Conservation (phyloP, 1,284 basidiomycete species). For the Cryptococcus sp. region DNA sequence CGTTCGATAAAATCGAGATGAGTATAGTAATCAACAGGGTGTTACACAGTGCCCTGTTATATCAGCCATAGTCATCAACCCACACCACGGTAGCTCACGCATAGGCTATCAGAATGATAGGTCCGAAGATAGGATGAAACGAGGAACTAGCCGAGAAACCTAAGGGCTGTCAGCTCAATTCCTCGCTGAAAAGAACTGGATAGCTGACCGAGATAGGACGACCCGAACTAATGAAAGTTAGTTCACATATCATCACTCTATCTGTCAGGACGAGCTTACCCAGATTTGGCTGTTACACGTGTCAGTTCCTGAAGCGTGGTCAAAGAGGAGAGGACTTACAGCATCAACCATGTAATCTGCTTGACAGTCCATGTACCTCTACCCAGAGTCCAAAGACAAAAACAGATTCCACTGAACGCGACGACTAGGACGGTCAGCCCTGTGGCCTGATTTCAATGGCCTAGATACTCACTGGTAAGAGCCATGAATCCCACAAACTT, state of each 20-base stretch:
- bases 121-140: slow-evolving; percentile 72
- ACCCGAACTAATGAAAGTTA: slow-evolving; percentile 29
- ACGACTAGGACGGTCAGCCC: slow-evolving; percentile 21
- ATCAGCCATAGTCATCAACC: not conserved
- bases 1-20: slow-evolving; percentile 80
- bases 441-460: not conserved
- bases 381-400: slow-evolving; percentile 76
- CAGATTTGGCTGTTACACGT: slow-evolving; percentile 31
- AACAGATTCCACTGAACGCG: slow-evolving; percentile 74
- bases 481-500: slow-evolving; percentile 81
- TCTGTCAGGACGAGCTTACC: slow-evolving; percentile 36
- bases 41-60: slow-evolving; percentile 37
- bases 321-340: slow-evolving; percentile 48
- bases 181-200: not conserved
- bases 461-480: slow-evolving; percentile 55
- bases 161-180: not conserved
- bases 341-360: slow-evolving; percentile 60
- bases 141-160: slow-evolving; percentile 56
- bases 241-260: not conserved
- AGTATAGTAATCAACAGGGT: slow-evolving; percentile 59
- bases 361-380: slow-evolving; percentile 61
- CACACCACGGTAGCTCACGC: slow-evolving; percentile 49
- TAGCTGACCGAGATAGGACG: slow-evolving; percentile 26
- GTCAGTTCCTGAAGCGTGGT: no score
- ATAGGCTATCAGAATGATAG: slow-evolving; percentile 76